These are phyloP conservation scores for Fragaria iinumae DNA, from an alignment of 306 rosid genomes.

Conservation along the genomic window DNA sequence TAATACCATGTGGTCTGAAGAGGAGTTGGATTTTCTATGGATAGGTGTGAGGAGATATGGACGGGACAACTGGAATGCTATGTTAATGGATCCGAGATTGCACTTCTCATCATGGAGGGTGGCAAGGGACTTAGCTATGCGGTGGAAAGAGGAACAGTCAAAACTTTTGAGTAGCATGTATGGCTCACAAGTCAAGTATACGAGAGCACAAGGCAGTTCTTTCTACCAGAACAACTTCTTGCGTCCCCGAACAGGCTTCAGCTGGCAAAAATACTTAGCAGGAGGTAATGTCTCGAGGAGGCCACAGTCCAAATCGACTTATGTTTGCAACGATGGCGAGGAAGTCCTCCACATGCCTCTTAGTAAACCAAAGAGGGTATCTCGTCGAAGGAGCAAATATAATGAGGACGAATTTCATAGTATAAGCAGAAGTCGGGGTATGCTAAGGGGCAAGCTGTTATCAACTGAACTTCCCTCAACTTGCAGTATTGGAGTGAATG, in stretches of 20 bases:
- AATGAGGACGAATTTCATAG: slow-evolving; percentile 30
- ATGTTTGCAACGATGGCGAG: slow-evolving; percentile 15
- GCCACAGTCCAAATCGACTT: slow-evolving; percentile 30
- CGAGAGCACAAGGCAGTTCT: slow-evolving; percentile 28
- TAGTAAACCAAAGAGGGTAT: slow-evolving; percentile 27
- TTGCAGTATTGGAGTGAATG: slow-evolving; percentile 18
- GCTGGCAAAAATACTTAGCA: slow-evolving; percentile 31
- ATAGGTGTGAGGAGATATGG: slow-evolving; percentile 74
- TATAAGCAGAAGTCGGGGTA: slow-evolving; percentile 26
- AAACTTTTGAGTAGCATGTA: slow-evolving; percentile 39
- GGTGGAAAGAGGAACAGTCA: slow-evolving; percentile 62
- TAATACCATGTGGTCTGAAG: slow-evolving; percentile 56
- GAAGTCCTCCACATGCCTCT: slow-evolving; percentile 28
- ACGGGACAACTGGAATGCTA: slow-evolving; percentile 62
- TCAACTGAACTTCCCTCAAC: slow-evolving; percentile 33
- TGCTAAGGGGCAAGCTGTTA: slow-evolving; percentile 25
- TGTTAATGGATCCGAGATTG: slow-evolving; percentile 62
- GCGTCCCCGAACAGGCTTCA: slow-evolving; percentile 30
- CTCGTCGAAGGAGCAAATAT: slow-evolving; percentile 29
- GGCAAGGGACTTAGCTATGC: slow-evolving; percentile 59
- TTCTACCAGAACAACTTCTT: slow-evolving; percentile 31
- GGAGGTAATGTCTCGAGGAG: slow-evolving; percentile 35
- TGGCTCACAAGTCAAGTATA: slow-evolving; percentile 39
- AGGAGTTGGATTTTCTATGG: slow-evolving; percentile 78
- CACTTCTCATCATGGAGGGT: slow-evolving; percentile 49